phyloP scores from a whole-genome alignment of 208 protist genomes.

The Crithidia mellificae region DNA sequence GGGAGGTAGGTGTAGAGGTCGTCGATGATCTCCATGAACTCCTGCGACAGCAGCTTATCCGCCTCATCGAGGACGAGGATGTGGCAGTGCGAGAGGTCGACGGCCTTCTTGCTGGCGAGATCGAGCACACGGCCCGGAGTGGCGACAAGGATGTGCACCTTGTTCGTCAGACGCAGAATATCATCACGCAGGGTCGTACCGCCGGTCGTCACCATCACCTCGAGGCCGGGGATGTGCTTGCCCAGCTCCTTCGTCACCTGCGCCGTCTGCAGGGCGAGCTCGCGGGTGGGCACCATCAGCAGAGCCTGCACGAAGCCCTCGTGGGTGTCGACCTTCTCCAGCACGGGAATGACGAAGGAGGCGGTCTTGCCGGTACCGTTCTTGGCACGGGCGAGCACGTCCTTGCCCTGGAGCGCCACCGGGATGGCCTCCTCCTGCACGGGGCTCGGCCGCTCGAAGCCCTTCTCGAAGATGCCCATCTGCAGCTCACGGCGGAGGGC shows the following conservation, averaged over 20 bases:
- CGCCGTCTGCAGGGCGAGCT: constrained; percentile 98
- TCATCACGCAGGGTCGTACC: constrained; percentile 98
- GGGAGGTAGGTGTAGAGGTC: constrained; percentile 93
- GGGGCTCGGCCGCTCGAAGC: constrained; percentile 97
- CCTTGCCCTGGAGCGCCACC: constrained; percentile 94
- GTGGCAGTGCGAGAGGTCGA: constrained; percentile 92
- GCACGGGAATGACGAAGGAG: constrained; percentile 98
- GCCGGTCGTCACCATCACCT: constrained; percentile 98
- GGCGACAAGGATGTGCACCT: constrained; percentile 99
- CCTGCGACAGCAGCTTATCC: constrained; percentile 98
- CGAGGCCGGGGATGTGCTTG: constrained; percentile 95
- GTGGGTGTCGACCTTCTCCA: constrained; percentile 96
- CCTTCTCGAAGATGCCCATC: constrained; percentile 99
- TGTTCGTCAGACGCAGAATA: constrained; percentile 95
- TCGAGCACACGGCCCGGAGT: constrained; percentile 98
- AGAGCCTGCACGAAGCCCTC: constrained; percentile 96
- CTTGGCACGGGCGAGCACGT: constrained; percentile 99
- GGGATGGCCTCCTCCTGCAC: constrained; percentile 99
- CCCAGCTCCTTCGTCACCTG: constrained; percentile 98
- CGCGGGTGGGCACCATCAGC: constrained; percentile 98
- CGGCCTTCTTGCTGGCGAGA: constrained; percentile 96
- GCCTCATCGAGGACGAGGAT: constrained; percentile 98
- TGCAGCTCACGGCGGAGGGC: constrained; percentile 97
- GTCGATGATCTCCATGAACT: constrained; percentile 96
- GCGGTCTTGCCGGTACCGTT: constrained; percentile 99